Evolutionary conservation across 2,329 filamentous ascomycete genomes (phyloP), one percentile per base, ranked within the genome.

Genomic region (Penicillium sp.): DNA sequence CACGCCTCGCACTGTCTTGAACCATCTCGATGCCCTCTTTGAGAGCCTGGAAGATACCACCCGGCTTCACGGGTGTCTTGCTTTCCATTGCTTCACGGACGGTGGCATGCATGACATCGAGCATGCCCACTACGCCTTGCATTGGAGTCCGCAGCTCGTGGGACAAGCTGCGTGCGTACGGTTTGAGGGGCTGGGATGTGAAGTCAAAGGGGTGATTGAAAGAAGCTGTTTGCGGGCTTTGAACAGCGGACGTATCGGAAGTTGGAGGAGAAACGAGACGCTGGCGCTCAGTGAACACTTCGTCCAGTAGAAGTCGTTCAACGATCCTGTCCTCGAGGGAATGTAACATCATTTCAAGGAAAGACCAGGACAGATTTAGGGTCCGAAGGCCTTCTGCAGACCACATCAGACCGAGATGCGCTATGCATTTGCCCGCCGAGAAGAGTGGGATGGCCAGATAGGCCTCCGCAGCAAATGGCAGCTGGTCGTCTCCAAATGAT

Each of bases 101-200:
- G 2, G 83, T 87, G 3, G 84, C 82, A 68, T 87, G 83, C 83
- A 88, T 88, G 52, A 88, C 82, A 68, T 88, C 85, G 38, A 88
- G 71, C 84, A 88, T 88, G 6, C 85, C 85, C 12, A 88, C 83
- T 6, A 88, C 83, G 37, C 85, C 85, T 66, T 88, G 85, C 84
- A 88, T 87, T 1, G 85, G 85, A 3, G 85, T 88, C 53, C 85
- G 75, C 41, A 88, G 67, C 63, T 88, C 85, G 57, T 88, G 85
- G 0, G 85, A 88, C 28, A 88, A 69, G 61, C 82, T 87, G 54
- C 83, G 78, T n/a, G 85, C 85, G 62, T 86, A 88, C 0, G 85
- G 84, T 61, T 86, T 84, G 15, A 88, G 71, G 2, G 83, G 85
- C 53, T 87, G 83, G 2, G 81, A 76, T 5, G 78, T 62, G 42